Percentiles rank a stretch among this genome's conserved stretches.
Evolutionary conservation across 352 stramenopile genomes (phyloP).

Genomic region (Phytophthora tentaculata): DNA sequence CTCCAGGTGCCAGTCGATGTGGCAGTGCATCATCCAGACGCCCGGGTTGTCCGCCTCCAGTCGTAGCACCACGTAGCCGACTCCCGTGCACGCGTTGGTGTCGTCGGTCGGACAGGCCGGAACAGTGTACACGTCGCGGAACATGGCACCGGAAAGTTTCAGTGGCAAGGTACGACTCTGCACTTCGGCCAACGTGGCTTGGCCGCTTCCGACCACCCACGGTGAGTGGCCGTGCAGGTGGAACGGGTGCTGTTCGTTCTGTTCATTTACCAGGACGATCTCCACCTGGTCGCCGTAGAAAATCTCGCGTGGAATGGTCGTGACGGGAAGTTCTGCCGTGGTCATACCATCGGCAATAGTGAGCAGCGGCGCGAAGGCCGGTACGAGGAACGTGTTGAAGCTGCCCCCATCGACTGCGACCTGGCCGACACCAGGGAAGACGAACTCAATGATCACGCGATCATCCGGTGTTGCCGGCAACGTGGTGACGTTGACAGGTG

Average conservation of each 20-base stretch:
- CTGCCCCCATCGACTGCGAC: slow-evolving; percentile 24
- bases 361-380: slow-evolving; percentile 29
- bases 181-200: slow-evolving; percentile 16
- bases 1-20: slow-evolving; percentile 41
- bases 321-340: slow-evolving; percentile 21
- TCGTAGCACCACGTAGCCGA: slow-evolving; percentile 35
- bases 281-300: slow-evolving; percentile 26
- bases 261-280: slow-evolving; percentile 35
- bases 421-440: slow-evolving; percentile 27
- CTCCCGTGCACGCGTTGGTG: slow-evolving; percentile 10
- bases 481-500: slow-evolving; percentile 14
- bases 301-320: slow-evolving; percentile 16
- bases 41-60: slow-evolving; percentile 38
- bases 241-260: slow-evolving; percentile 42
- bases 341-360: slow-evolving; percentile 27
- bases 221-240: slow-evolving; percentile 35
- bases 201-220: slow-evolving; percentile 32
- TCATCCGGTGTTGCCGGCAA: slow-evolving; percentile 25
- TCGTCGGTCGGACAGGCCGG: slow-evolving; percentile 24
- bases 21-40: slow-evolving; percentile 46
- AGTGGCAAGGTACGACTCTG: slow-evolving; percentile 18
- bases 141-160: slow-evolving; percentile 32
- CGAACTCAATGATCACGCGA: slow-evolving; percentile 31
- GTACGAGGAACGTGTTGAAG: slow-evolving; percentile 30
- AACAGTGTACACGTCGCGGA: slow-evolving; percentile 39